These are phyloP conservation scores for Epichloe hybrida DNA, from an alignment of 2,329 filamentous ascomycete species.

Conservation along the genomic window DNA sequence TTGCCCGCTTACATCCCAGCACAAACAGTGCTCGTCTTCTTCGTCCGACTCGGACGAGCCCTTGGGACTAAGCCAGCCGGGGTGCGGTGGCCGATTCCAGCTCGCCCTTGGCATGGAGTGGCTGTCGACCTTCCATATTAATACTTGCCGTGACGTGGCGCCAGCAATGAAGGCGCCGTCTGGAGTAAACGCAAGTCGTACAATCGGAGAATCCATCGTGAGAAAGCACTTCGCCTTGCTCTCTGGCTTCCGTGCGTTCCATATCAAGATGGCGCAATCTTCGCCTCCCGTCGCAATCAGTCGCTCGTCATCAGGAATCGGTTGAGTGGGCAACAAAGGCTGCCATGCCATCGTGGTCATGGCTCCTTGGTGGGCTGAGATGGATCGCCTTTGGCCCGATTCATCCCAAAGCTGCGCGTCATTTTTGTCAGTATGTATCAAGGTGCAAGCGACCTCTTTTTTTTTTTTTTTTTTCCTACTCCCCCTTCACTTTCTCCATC, in stretches of 20 bases:
- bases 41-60: constrained; percentile 39
- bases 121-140: constrained; percentile 53
- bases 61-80: constrained; percentile 46
- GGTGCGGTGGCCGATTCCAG: constrained; percentile 42
- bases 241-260: constrained; percentile 43
- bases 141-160: constrained; percentile 42
- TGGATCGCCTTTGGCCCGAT: constrained; percentile 37
- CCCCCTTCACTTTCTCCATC: background rate
- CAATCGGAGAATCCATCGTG: constrained; percentile 45
- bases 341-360: constrained; percentile 50
- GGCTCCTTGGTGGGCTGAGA: constrained; percentile 43
- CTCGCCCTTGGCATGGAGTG: constrained; percentile 43
- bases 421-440: background rate
- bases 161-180: constrained; percentile 51
- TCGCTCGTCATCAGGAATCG: constrained; percentile 32
- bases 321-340: constrained; percentile 29
- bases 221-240: constrained; percentile 44
- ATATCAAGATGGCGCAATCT: constrained; percentile 48
- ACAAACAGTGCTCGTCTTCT: constrained; percentile 46
- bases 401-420: constrained; percentile 39
- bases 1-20: constrained; percentile 48
- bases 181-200: constrained; percentile 47
- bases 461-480: background rate
- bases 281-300: constrained; percentile 49
- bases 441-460: background rate